phyloP scores from a whole-genome alignment of 805 yeast genomes.

The Kodamaea fukazawae region DNA sequence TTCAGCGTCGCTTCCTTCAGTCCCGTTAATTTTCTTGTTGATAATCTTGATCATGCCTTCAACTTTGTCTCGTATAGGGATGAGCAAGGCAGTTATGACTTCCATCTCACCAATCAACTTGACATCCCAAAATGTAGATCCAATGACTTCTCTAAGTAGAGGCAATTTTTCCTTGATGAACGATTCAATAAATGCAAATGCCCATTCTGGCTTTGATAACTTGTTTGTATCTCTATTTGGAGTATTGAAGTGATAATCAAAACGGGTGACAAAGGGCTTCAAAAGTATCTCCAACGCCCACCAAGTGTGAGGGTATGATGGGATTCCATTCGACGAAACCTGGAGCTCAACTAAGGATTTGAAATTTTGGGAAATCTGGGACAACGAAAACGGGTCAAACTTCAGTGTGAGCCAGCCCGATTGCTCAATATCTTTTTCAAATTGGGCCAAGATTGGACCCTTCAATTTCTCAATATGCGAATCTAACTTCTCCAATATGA shows the following conservation, averaged over 20 bases:
- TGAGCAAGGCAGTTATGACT: slow-evolving; percentile 46
- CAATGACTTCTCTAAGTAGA: slow-evolving; percentile 39
- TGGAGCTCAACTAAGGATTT: slow-evolving; percentile 2
- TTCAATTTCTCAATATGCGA: slow-evolving; percentile 23
- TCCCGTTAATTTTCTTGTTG: slow-evolving; percentile 22
- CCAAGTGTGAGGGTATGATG: slow-evolving; percentile 34
- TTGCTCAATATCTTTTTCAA: slow-evolving; percentile 8
- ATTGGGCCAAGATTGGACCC: slow-evolving; percentile 12
- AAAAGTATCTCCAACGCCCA: slow-evolving; percentile 52
- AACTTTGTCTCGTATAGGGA: slow-evolving; percentile 46
- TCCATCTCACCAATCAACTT: slow-evolving; percentile 34
- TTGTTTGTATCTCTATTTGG: slow-evolving; percentile 55
- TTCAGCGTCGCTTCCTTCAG: slow-evolving; percentile 19
- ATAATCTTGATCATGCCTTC: slow-evolving; percentile 19
- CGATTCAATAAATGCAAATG: slow-evolving; percentile 48
- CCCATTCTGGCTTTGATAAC: slow-evolving; percentile 71
- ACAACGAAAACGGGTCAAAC: slow-evolving; percentile 4
- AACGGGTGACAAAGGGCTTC: slow-evolving; percentile 46
- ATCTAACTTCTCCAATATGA: slow-evolving; percentile 11
- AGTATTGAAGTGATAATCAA: slow-evolving; percentile 60
- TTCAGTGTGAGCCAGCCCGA: slow-evolving; percentile 8
- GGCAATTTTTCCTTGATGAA: slow-evolving; percentile 40
- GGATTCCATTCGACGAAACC: neutral
- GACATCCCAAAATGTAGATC: slow-evolving; percentile 26
- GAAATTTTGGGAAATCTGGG: slow-evolving; percentile 1